phyloP scores from a whole-genome alignment of 2,329 filamentous ascomycete species.

The Fusarium sp. region DNA sequence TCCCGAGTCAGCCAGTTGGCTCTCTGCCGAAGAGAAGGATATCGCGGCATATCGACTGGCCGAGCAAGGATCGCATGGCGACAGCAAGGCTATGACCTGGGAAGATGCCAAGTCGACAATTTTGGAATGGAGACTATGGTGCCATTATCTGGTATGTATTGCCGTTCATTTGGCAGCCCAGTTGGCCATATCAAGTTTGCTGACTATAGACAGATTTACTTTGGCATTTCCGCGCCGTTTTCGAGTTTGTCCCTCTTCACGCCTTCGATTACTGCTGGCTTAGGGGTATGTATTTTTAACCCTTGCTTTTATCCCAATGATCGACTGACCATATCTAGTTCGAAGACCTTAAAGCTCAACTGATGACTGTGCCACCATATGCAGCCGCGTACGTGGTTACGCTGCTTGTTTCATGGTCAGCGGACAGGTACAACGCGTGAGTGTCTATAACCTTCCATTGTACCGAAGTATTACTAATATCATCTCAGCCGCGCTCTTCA shows the following conservation, averaged over 20 bases:
- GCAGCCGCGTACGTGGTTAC: slow-evolving; percentile 66
- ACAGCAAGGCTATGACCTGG: slow-evolving; percentile 72
- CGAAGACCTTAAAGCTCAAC: slow-evolving; percentile 64
- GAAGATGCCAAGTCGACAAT: slow-evolving; percentile 77
- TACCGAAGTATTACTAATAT: not conserved
- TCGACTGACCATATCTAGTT: slow-evolving; percentile 16
- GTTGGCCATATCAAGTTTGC: not conserved
- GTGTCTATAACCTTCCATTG: not conserved
- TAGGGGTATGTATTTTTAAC: slow-evolving; percentile 50
- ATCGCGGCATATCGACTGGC: slow-evolving; percentile 60
- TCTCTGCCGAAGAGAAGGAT: slow-evolving; percentile 69
- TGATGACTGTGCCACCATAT: slow-evolving; percentile 75
- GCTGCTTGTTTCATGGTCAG: slow-evolving; percentile 65
- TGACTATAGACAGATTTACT: slow-evolving; percentile 53
- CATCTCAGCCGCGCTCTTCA: slow-evolving; percentile 54
- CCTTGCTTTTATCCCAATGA: slow-evolving; percentile 3
- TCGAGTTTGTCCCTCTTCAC: slow-evolving; percentile 71
- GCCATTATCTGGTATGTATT: slow-evolving; percentile 65
- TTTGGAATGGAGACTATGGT: slow-evolving; percentile 76
- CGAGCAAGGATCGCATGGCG: slow-evolving; percentile 58
- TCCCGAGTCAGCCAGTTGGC: slow-evolving; percentile 74
- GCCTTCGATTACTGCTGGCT: slow-evolving; percentile 69
- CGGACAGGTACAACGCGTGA: slow-evolving; percentile 68
- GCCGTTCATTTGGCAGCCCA: accelerated
- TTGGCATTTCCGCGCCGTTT: slow-evolving; percentile 67